Evolutionary conservation across 805 yeast species (phyloP), one percentile per base, ranked within the genome.

Genomic region (Metschnikowia baotianmanensis): DNA sequence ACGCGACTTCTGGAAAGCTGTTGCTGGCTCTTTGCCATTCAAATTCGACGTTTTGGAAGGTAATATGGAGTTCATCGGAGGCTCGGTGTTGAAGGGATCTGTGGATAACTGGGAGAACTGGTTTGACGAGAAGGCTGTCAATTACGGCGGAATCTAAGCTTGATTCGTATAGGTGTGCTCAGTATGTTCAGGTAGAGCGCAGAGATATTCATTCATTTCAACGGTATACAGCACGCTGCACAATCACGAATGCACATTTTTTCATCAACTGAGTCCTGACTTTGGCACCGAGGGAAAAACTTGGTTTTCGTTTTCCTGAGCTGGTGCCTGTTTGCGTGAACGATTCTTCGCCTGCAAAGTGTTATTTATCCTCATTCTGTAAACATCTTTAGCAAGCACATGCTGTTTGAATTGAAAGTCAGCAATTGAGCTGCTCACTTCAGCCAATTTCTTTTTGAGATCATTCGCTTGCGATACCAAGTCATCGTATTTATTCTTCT

Each of bases 41-140:
- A 62, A 63, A 31, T 90, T 89, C 57, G 83, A 76, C 22, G 69
- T 74, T 36, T 63, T 89, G 34, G 95, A 86, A 52, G 88, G 89
- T 1, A 77, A 78, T 51, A 74, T 87, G 56, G 86, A 78, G 43
- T 77, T 86, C 33, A 51, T 78, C 1, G 80, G 78, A 7, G 97
- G 97, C 1, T 83, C 90, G 48, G 84, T 85, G 2, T 63, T 70
- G 55, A 78, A 78, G 50, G 63, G 66, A 12, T 75, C 82, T 23
- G 63, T 76, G 26, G 74, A 65, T 4, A 64, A 65, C 15, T 85
- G 96, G 88, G 77, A 74, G 48, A 73, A 80, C 48, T 90, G 96
- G 96, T 69, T 90, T 24, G 83, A 80, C 48, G 90, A 83, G 57
- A 73, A 77, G 51, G 83, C 82, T 11, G 84, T 82, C 20, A 85